phyloP scores from a whole-genome alignment of 202 grass and related monocot genomes.

The Elaeis oleifera region DNA sequence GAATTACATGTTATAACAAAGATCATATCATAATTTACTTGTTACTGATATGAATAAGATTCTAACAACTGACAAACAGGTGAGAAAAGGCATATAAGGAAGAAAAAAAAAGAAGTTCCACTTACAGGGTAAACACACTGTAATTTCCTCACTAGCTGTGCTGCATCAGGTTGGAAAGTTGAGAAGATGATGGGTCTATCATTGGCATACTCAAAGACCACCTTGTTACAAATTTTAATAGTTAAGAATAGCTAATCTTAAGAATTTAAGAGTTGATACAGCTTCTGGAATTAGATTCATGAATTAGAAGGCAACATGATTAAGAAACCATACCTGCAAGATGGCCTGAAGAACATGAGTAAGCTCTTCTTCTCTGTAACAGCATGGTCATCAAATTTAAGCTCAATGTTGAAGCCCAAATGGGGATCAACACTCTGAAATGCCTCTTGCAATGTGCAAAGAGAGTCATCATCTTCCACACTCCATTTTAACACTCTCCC shows the following conservation, averaged over 20 bases:
- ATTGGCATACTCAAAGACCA: conserved; percentile 1
- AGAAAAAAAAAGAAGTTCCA: too few species aligned
- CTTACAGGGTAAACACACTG: conserved; percentile 6
- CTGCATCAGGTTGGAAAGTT: conserved; percentile 7
- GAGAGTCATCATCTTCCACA: conserved; percentile 12
- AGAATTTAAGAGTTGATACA: too few species aligned
- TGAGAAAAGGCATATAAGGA: background rate
- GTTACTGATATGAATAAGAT: background rate
- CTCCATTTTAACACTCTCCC: conserved; percentile 7
- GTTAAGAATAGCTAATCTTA: too few species aligned
- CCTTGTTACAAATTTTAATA: conserved; percentile 8
- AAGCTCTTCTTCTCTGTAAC: conserved; percentile 4
- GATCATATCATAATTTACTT: too few species aligned
- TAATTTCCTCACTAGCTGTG: background rate
- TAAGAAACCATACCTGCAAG: background rate
- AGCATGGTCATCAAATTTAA: conserved; percentile 2
- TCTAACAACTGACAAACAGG: background rate
- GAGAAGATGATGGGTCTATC: conserved; percentile 9
- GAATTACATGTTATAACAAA: too few species aligned
- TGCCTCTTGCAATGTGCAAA: conserved; percentile 14
- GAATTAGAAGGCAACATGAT: background rate
- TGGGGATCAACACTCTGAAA: background rate
- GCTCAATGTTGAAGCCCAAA: conserved; percentile 18
- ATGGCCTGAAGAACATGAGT: background rate
- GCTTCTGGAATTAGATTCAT: too few species aligned